Conservation (phyloP, 306 rosid genomes). For the Cicer judaicum region DNA sequence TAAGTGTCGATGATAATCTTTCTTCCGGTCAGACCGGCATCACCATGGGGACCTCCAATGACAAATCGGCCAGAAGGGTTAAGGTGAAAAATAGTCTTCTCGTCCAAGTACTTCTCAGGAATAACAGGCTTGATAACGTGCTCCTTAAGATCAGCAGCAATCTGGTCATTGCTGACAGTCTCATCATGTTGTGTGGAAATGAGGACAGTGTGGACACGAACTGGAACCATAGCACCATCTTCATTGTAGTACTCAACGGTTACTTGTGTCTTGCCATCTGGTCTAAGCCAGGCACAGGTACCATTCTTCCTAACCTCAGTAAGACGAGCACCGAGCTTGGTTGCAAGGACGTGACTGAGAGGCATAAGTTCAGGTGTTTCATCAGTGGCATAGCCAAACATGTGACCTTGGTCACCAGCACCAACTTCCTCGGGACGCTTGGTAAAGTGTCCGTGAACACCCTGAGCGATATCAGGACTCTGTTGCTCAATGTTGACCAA, state of each 20-base stretch:
- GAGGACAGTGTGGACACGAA: constrained; percentile 97
- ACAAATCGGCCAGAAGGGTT: constrained; percentile 99
- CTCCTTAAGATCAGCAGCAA: constrained; percentile 94
- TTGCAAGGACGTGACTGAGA: constrained; percentile 94
- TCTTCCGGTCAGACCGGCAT: constrained; percentile 98
- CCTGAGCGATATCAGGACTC: constrained; percentile 99
- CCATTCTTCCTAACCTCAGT: constrained; percentile 97
- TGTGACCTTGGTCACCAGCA: constrained; percentile 99
- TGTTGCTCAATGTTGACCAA: constrained; percentile 99
- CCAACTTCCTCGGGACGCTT: constrained; percentile 99
- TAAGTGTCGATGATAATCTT: constrained; percentile 97
- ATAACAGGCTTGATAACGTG: constrained; percentile 96
- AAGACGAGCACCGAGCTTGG: constrained; percentile 91
- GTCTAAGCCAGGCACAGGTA: constrained; percentile 95
- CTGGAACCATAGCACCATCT: constrained; percentile 91
- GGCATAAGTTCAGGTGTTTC: constrained; percentile 98
- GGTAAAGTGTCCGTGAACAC: constrained; percentile 99
- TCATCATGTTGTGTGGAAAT: constrained; percentile 99
- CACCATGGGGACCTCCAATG: constrained; percentile 99
- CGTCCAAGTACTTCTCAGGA: constrained; percentile 95
- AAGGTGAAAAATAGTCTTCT: constrained; percentile 98
- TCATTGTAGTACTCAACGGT: constrained; percentile 94
- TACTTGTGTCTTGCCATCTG: constrained; percentile 99
- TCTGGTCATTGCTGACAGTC: constrained; percentile 92
- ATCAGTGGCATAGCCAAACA: constrained; percentile 99